Percentiles rank a stretch among this genome's conserved stretches.
These are phyloP conservation scores for Citeromyces hawaiiensis DNA, from an alignment of 1,139 yeast species.

Conservation along the genomic window DNA sequence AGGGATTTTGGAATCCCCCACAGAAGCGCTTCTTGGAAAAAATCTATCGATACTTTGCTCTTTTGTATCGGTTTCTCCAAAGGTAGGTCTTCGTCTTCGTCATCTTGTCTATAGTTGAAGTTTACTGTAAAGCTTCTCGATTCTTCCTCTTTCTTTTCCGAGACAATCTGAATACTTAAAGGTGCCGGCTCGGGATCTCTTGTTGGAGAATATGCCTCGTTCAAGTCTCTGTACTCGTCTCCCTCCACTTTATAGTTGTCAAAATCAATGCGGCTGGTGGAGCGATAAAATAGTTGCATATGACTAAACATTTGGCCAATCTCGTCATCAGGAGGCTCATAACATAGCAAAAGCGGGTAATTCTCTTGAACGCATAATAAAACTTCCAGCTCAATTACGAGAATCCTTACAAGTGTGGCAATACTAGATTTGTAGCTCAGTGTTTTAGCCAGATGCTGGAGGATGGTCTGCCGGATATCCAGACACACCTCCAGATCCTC, in stretches of 20 bases:
- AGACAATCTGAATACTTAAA: slow-evolving; percentile 8
- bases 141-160: slow-evolving; percentile 4
- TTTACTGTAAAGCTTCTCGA: slow-evolving; percentile 14
- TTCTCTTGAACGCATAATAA: slow-evolving; percentile 15
- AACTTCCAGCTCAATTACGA: slow-evolving; percentile 16
- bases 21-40: slow-evolving; percentile 26
- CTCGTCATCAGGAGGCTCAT: slow-evolving; percentile 6
- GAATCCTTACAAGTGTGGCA: slow-evolving; percentile 11
- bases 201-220: slow-evolving; percentile 13
- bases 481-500: slow-evolving; percentile 4
- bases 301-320: slow-evolving; percentile 9
- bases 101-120: slow-evolving; percentile 17
- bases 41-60: neutral
- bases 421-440: slow-evolving; percentile 8
- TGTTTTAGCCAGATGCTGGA: slow-evolving; percentile 6
- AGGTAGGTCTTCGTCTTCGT: slow-evolving; percentile 14
- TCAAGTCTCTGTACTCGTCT: slow-evolving; percentile 15
- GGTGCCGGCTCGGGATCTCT: slow-evolving; percentile 10
- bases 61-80: neutral
- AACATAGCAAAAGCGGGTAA: slow-evolving; percentile 10
- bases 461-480: slow-evolving; percentile 5
- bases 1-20: slow-evolving; percentile 35
- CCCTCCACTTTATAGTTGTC: slow-evolving; percentile 14
- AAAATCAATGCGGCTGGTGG: slow-evolving; percentile 18
- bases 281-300: slow-evolving; percentile 10